Base-by-base conservation (phyloP, 352 stramenopile species). In the Phytophthora sojae region DNA sequence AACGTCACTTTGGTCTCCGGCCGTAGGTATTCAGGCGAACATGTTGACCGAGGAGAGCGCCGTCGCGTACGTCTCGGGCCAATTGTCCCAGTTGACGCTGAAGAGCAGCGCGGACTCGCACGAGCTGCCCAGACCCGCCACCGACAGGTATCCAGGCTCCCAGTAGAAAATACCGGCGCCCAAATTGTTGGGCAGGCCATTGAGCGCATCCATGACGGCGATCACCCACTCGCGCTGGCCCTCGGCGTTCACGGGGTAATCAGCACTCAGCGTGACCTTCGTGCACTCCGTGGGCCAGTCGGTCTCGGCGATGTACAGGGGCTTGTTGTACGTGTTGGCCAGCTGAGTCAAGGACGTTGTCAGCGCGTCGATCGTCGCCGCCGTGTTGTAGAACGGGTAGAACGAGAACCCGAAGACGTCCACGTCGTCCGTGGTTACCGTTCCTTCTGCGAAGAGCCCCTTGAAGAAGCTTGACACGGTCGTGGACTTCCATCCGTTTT, bases 381-480 rank as follows among this genome's bases (percentile, higher is more conserved):
- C 30, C 6, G 61, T 69, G 42, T 59, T 58, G 69, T 80, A 80
- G 61, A 66, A n/a, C 45, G 71, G 75, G 60, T 79, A 81, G 63
- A 81, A 81, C 14, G 71, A 79, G 35, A 81, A 74, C 11, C 75
- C 75, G 25, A 81, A 67, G 12, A 59, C 37, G 26, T 79, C 74
- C 14, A 81, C 66, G 32, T 81, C 74, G 56, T 69, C 47, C 6
- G 64, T 70, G 2, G 50, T 65, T 29, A 80, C 69, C 0, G 63
- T 72, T 12, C 73, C 73, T 8, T 74, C 72, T 9, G 65, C 64
- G 17, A 80, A 80, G 17, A 80, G 59, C 0, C 64, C 47, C 30
- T 80, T 56, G 57, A 80, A 77, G 26, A 77, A 80, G 64, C 68
- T 77, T 52, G 53, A 63, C 29, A 80, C 26, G 26, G 64, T 75